Evolutionary conservation across 2,329 filamentous ascomycete genomes (phyloP).

Genomic region (Didymella sp.): DNA sequence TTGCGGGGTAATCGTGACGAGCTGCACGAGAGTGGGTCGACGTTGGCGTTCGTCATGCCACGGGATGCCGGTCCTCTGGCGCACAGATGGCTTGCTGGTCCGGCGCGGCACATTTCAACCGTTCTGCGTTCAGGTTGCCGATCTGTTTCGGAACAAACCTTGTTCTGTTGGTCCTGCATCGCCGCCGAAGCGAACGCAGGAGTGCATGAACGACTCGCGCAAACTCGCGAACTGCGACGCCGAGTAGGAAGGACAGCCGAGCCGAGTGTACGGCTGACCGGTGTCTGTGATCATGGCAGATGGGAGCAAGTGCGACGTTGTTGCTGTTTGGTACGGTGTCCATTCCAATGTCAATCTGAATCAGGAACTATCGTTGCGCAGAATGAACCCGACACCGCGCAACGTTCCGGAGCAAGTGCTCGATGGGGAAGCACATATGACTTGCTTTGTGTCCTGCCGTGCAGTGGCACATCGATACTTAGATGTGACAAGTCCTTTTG

Average conservation of each 20-base stretch:
- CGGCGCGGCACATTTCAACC: conserved; percentile 14
- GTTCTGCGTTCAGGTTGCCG: conserved; percentile 4
- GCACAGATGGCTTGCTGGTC: conserved; percentile 5
- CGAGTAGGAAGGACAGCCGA: conserved; percentile 8
- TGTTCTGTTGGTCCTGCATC: conserved; percentile 16
- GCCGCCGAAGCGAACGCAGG: conserved; percentile 9
- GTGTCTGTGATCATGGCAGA: neutral
- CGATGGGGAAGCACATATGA: conserved; percentile 13
- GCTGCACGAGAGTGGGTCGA: conserved; percentile 18
- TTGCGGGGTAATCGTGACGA: conserved; percentile 12
- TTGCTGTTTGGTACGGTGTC: neutral
- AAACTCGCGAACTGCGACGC: conserved; percentile 9
- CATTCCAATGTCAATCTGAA: conserved; percentile 18
- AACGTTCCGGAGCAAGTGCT: conserved; percentile 13
- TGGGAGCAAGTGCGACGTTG: neutral
- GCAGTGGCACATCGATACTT: conserved; percentile 13
- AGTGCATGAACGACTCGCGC: conserved; percentile 19
- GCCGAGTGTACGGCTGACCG: neutral
- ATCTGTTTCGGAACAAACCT: conserved; percentile 20
- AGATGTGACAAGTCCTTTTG: conserved; percentile 7
- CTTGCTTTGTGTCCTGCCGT: conserved; percentile 11
- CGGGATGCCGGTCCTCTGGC: conserved; percentile 17
- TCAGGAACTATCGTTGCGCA: conserved; percentile 9
- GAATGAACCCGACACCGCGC: conserved; percentile 11
- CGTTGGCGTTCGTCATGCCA: conserved; percentile 17